A percentile compares a stretch with the other conserved stretches of the same genome.
Evolutionary conservation across 202 grass and related monocot genomes (phyloP).

Genomic region (Bolboschoenoplectus hybrid): DNA sequence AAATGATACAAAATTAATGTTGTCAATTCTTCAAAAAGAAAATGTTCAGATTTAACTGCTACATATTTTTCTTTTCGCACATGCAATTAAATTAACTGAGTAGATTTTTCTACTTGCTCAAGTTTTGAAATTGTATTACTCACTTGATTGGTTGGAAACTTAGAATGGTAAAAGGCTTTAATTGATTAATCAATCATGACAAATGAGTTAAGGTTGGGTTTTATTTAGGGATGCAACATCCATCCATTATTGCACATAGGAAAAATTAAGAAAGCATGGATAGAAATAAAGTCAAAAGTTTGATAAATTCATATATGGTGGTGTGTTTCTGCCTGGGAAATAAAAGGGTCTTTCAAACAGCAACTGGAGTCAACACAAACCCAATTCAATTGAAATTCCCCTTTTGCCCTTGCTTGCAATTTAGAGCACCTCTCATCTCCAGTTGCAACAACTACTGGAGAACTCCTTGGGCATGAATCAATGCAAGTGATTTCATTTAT

Average conservation of each 20-base stretch:
- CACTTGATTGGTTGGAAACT: background rate
- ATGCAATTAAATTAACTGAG: background rate
- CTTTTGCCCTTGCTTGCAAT: background rate
- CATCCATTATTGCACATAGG: background rate
- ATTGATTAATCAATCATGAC: background rate
- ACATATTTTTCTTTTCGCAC: too few species aligned
- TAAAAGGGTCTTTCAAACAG: background rate
- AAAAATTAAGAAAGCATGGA: too few species aligned
- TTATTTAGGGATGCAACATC: constrained; percentile 19
- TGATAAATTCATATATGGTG: background rate
- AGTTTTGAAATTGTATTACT: background rate
- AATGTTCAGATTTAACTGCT: too few species aligned
- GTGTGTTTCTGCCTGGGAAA: background rate
- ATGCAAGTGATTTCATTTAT: background rate
- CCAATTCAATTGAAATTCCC: background rate
- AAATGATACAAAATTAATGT: too few species aligned
- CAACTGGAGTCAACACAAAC: background rate
- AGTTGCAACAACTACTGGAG: background rate
- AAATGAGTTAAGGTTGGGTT: background rate
- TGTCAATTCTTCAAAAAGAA: too few species aligned
- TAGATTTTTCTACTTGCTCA: background rate
- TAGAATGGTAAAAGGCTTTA: background rate
- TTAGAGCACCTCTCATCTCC: background rate
- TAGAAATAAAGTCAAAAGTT: background rate
- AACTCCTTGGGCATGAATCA: background rate